Evolutionary conservation across 2,329 filamentous ascomycete species (phyloP), one percentile per base, ranked within the genome.

Genomic region (Aspergillus nomiae): DNA sequence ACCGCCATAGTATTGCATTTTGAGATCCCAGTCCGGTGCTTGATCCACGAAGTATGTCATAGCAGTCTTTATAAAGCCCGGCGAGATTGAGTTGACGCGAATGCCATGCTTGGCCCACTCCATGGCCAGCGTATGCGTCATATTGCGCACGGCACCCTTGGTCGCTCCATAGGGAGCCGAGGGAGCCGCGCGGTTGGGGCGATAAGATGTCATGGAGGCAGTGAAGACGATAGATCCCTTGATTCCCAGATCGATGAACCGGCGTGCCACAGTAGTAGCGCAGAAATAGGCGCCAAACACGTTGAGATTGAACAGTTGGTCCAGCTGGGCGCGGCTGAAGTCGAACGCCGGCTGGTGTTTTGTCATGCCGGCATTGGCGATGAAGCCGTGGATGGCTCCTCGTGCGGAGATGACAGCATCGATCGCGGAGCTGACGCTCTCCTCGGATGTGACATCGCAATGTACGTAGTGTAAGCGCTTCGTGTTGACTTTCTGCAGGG

Each of bases 151-250:
- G 2, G 76, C 81, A 16, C 75, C 81, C 71, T 83, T 83, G 50
- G 78, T 78, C 26, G 73, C 78, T 28, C 78, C 78, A 58, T 81
- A 82, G 7, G 80, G 77, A 0, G 82, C 82, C 12, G 82, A 84
- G 7, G 83, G 58, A 7, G 56, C 57, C 1, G 34, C 34, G 6
- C 34, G 34, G 14, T 36, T 36, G 14, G 34, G 34, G 34, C 34
- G 34, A 36, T 36, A 36, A 14, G 34, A 36, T 16, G 34, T 36
- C 34, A 36, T 36, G 14, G 34, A 36, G 8, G 34, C 34, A 7
- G 34, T 36, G 14, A 36, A 36, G 5, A 36, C 34, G 12, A 36
- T 36, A 14, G 34, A 36, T 7, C 34, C 34, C 34, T 36, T 36
- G 34, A 36, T 36, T 8, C 34, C 34, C 14, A 36, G 14, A 14